Base-by-base conservation (phyloP, 176 grass and related monocot species). In the Tillandsia fasciculata region DNA sequence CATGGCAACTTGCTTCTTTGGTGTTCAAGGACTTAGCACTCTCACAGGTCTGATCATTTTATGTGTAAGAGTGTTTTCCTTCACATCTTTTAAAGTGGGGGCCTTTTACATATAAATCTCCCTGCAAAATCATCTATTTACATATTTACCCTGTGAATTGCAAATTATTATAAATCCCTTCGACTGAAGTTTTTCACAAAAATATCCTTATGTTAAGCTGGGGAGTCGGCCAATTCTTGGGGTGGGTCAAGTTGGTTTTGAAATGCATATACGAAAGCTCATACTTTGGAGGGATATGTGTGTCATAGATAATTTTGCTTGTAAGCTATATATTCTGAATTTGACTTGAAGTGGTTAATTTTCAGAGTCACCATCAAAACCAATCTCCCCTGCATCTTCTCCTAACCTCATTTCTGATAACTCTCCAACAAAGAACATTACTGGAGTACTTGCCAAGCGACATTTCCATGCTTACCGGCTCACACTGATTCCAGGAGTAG, bases 1-100 rank as follows among this genome's bases (percentile, higher is more conserved):
- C 47, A 84, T 93, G 63, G 82, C 88, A 26, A 87, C 64, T 33
- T 99, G 94, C 75, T 99, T 99, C 82, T 99, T 99, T 72, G 94
- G 94, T 26, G 94, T 99, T 72, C 71, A 88, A 59, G 90, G 89
- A 51, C 88, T 93, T 77, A 80, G 73, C 49, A 80, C 83, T 50
- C 77, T 89, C 52, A 79, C 86, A 92, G 83, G 88, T 90, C 76
- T 75, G 66, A 9, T 49, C 29, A 63, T 52, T 52, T 69, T n/a
- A 9, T 52, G n/a, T 63, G 17, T 77, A 74, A 49, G 2, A 51
- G 12, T 74, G 12, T 78, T 53, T 79, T 76, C 53, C 17, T 72
- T 54, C 54, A 13, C 5, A 14, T 15, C 26, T 12, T 48, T 33
- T 9, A 18, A 33, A 8, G n/a, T 53, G 22, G 9, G 48, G 52